phyloP scores from a whole-genome alignment of 257 asterid genomes.

The Jaltomata sinuosa region DNA sequence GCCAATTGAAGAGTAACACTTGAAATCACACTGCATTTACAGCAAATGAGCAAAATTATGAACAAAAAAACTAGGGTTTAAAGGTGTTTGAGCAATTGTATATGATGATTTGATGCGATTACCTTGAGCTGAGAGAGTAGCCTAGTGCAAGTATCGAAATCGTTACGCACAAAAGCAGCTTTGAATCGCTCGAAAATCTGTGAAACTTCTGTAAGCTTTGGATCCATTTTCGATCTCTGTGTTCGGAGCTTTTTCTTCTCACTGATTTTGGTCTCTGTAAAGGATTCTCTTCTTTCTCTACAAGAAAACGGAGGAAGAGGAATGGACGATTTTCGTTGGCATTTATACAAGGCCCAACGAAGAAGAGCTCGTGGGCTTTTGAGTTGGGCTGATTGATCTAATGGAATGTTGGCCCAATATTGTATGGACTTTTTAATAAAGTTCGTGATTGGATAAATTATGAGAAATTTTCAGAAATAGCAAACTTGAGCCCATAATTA shows the following conservation, averaged over 20 bases:
- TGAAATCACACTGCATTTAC: not conserved
- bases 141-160: slow-evolving; percentile 47
- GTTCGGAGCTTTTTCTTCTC: not conserved
- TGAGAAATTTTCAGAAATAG: no score
- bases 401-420: not conserved
- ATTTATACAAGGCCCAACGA: not conserved
- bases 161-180: slow-evolving; percentile 60
- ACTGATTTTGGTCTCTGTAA: not conserved
- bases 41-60: not conserved
- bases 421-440: no score
- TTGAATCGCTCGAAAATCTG: slow-evolving; percentile 71
- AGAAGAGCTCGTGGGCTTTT: not conserved
- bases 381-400: not conserved
- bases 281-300: not conserved
- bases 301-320: not conserved
- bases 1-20: not conserved
- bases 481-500: no score
- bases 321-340: not conserved
- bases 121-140: slow-evolving; percentile 87
- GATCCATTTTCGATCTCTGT: slow-evolving; percentile 43
- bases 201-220: slow-evolving; percentile 51
- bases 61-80: not conserved
- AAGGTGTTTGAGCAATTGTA: not conserved
- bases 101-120: not conserved
- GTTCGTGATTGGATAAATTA: no score